Percentiles rank a stretch among this genome's conserved stretches.
Evolutionary conservation across 441 rosid genomes (phyloP).

Genomic region (Hura crepitans): DNA sequence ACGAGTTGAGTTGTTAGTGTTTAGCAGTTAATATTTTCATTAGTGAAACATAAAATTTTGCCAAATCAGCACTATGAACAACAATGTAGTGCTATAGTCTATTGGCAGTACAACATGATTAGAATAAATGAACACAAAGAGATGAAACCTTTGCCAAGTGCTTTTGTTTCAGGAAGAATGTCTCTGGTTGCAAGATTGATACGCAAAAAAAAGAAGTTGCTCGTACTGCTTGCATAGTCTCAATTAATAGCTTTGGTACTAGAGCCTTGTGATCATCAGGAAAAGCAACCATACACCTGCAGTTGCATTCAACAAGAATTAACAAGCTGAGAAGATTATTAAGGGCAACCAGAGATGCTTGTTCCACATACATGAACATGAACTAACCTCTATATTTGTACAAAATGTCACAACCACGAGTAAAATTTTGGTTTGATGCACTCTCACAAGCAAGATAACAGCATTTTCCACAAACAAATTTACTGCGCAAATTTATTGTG

Average conservation of each 20-base stretch:
- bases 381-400: not conserved
- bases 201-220: conserved; percentile 71
- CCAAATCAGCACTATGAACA: not conserved
- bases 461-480: not conserved
- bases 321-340: too few species aligned
- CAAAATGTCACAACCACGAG: not conserved
- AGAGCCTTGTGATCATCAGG: conserved; percentile 82
- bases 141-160: conserved; percentile 76
- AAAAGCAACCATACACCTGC: conserved; percentile 93
- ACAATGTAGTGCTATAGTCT: not conserved
- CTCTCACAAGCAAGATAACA: not conserved
- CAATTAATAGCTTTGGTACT: conserved; percentile 75
- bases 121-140: conserved; percentile 17
- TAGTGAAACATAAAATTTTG: not conserved
- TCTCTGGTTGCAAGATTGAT: conserved; percentile 85
- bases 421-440: conserved; percentile 3
- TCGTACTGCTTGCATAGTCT: conserved; percentile 78
- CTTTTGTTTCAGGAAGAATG: conserved; percentile 87
- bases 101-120: conserved; percentile 16
- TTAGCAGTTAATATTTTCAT: conserved; percentile 4
- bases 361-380: not conserved
- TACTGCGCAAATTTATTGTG: too few species aligned
- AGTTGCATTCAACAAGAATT: conserved; percentile 10
- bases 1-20: not conserved
- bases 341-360: not conserved